phyloP scores from a whole-genome alignment of 208 protist species.

The Trypanosoma platydactyli region DNA sequence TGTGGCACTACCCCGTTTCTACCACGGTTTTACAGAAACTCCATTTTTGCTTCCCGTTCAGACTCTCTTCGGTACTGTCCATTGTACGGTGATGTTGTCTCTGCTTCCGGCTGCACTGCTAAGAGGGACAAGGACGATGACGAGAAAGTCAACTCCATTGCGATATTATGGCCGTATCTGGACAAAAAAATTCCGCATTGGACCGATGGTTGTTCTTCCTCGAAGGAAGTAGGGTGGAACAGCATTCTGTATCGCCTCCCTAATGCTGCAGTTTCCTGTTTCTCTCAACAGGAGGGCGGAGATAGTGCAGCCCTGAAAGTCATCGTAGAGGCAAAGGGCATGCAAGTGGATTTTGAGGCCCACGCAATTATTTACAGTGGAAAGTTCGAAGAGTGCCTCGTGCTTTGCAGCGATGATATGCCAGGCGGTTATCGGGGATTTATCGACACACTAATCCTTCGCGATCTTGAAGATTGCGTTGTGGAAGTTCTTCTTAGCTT shows the following conservation, averaged over 20 bases:
- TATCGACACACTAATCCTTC: slow-evolving; percentile 59
- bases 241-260: slow-evolving; percentile 1
- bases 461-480: slow-evolving; percentile 47
- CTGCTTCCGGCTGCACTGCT: too few species aligned
- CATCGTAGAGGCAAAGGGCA: slow-evolving; percentile 14
- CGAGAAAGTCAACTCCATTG: neutral
- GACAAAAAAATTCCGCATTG: slow-evolving; percentile 26
- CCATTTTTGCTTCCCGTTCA: slow-evolving; percentile 50
- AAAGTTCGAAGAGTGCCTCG: slow-evolving; percentile 30
- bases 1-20: slow-evolving; percentile 56
- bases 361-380: slow-evolving; percentile 42
- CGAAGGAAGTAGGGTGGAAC: neutral
- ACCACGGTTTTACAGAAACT: slow-evolving; percentile 54
- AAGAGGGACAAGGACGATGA: neutral
- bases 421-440: slow-evolving; percentile 15
- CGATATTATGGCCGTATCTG: slow-evolving; percentile 40
- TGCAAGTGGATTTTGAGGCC: slow-evolving; percentile 25
- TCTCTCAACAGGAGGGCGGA: neutral
- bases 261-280: neutral
- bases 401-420: slow-evolving; percentile 41
- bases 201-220: neutral
- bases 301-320: neutral
- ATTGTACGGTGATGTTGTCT: neutral
- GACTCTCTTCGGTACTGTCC: slow-evolving; percentile 23
- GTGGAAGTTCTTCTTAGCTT: slow-evolving; percentile 54